phyloP scores from a whole-genome alignment of 2,329 filamentous ascomycete species.

The Aspergillus sclerotialis region DNA sequence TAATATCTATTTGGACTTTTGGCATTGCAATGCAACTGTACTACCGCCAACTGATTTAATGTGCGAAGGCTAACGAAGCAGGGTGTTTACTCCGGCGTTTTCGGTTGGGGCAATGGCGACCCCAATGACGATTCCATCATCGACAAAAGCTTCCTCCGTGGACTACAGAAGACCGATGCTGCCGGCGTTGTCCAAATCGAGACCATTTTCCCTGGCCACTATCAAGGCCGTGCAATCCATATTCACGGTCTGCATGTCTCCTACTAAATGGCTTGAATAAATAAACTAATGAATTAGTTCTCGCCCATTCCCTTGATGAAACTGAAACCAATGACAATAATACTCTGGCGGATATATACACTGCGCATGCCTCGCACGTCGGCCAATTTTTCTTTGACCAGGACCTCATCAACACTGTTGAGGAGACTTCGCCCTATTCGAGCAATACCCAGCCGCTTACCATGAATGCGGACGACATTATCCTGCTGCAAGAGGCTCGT shows the following conservation, averaged over 20 bases:
- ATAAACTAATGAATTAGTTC: conserved; percentile 13
- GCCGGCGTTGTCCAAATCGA: conserved; percentile 39
- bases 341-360: conserved; percentile 42
- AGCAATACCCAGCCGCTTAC: conserved; percentile 43
- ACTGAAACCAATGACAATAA: conserved; percentile 41
- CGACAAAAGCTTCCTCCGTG: conserved; percentile 39
- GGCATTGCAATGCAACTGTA: conserved; percentile 36
- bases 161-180: conserved; percentile 36
- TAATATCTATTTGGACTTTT: conserved; percentile 31
- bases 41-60: neutral
- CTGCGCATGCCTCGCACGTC: conserved; percentile 47
- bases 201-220: conserved; percentile 42
- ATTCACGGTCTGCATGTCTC: conserved; percentile 20
- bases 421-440: conserved; percentile 41
- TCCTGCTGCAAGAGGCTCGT: conserved; percentile 44
- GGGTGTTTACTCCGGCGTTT: conserved; percentile 35
- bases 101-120: conserved; percentile 31
- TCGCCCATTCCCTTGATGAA: conserved; percentile 24
- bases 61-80: conserved; percentile 2
- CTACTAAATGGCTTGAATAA: neutral
- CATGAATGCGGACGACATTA: conserved; percentile 45
- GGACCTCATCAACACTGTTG: conserved; percentile 47
- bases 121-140: conserved; percentile 32
- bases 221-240: conserved; percentile 31
- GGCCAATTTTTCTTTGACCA: conserved; percentile 62